Evolutionary conservation across 2,329 filamentous ascomycete genomes (phyloP).

Genomic region (Apiospora kogelbergensis): DNA sequence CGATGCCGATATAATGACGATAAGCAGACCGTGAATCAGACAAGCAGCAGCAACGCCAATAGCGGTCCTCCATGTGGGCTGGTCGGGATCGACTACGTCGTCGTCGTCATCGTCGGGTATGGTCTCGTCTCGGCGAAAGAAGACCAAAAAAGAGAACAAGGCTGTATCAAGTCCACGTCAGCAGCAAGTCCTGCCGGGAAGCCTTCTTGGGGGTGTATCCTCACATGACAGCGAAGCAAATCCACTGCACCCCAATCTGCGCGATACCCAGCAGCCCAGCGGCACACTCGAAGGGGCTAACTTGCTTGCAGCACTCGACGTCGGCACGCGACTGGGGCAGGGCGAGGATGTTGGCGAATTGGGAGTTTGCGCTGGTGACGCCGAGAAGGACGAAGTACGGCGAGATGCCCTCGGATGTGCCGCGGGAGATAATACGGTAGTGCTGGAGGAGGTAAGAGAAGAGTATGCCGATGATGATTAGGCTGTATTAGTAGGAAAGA

Average conservation of each 20-base stretch:
- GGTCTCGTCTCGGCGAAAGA: constrained; percentile 72
- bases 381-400: constrained; percentile 96
- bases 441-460: constrained; percentile 95
- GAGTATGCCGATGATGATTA: constrained; percentile 85
- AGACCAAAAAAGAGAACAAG: constrained; percentile 89
- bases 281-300: constrained; percentile 79
- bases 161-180: constrained; percentile 46
- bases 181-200: constrained; percentile 9
- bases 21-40: constrained; percentile 71
- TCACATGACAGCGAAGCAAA: constrained; percentile 89
- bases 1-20: constrained; percentile 67
- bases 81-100: constrained; percentile 45
- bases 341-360: constrained; percentile 89
- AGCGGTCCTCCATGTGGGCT: constrained; percentile 75
- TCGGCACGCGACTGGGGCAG: constrained; percentile 81
- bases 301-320: constrained; percentile 80
- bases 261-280: constrained; percentile 85
- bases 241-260: constrained; percentile 89
- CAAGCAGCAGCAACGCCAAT: constrained; percentile 72
- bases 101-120: constrained; percentile 49
- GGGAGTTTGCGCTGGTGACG: constrained; percentile 82
- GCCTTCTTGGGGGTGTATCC: constrained; percentile 32
- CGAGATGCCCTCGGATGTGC: constrained; percentile 90
- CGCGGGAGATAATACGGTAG: constrained; percentile 80
- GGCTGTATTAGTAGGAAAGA: constrained; percentile 32